Base-by-base conservation (phyloP, 2,329 filamentous ascomycete genomes). In the Colletotrichum paranaense region DNA sequence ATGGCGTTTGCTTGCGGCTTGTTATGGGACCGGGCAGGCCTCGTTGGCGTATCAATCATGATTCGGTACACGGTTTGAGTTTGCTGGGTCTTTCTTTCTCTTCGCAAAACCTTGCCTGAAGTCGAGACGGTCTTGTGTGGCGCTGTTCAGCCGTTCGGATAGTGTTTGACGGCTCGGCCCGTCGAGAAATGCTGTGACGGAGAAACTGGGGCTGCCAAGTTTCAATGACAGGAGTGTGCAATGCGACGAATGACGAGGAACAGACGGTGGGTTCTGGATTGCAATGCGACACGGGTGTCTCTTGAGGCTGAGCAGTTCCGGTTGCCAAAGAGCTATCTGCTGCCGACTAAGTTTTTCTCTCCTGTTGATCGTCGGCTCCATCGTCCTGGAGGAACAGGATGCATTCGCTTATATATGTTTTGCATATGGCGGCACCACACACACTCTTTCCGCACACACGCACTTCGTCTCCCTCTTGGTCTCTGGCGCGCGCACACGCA, bases 371-470 rank as follows among this genome's bases (percentile, higher is more conserved):
- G 62, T 22, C 60, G 62, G 67, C 71, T 71, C 60, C 67, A 42
- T 73, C 49, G 56, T 56, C 38, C 56, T 55, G 56, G 35, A 66
- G 62, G 67, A 67, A 66, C 55, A 68, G 70, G 71, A 71, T 60
- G 68, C 67, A 60, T 65, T 66, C 67, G 56, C 62, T 73, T 73
- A 70, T 71, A 73, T 73, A 73, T 38, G 60, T 73, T 71, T 73
- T 66, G 56, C 70, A 56, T 28, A 57, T 57, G 56, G 42, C 68
- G 58, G 67, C 57, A 71, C 71, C 71, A 72, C 65, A 38, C 59
- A 59, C 66, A 52, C 60, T 32, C 63, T 42, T 52, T 22, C 42
- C 38, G 62, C 68, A 57, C 72, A 58, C 57, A 68, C 58, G 56
- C 68, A 35, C 68, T 49, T 49, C 19, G 19, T 49, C 42, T 49